phyloP scores from a whole-genome alignment of 208 protist genomes.

The Trypanosoma avium region DNA sequence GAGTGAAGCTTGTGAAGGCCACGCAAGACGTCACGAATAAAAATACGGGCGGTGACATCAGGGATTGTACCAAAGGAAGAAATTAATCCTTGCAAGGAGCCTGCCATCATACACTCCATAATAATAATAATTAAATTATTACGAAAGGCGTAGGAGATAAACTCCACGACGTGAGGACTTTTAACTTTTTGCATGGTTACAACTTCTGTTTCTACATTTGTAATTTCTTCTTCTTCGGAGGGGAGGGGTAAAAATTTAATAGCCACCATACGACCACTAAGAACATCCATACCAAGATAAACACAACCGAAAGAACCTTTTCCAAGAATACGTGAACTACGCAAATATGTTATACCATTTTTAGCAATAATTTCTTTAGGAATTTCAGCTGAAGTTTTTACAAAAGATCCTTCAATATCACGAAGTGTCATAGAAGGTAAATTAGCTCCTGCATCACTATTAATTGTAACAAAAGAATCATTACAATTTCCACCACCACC shows the following conservation, averaged over 20 bases:
- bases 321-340: slow-evolving; percentile 79
- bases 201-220: slow-evolving; percentile 78
- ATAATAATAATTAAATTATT: slow-evolving; percentile 72
- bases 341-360: slow-evolving; percentile 73
- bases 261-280: slow-evolving; percentile 75
- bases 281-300: slow-evolving; percentile 84
- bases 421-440: slow-evolving; percentile 7
- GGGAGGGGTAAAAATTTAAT: slow-evolving; percentile 87
- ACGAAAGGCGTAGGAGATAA: slow-evolving; percentile 81
- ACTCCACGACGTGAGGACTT: slow-evolving; percentile 84
- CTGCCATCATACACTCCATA: slow-evolving; percentile 92
- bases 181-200: slow-evolving; percentile 81
- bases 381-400: slow-evolving; percentile 20
- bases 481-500: too few relatives aligned
- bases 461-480: slow-evolving; percentile 16
- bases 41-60: slow-evolving; percentile 56
- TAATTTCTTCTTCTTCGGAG: slow-evolving; percentile 54
- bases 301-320: slow-evolving; percentile 86
- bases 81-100: slow-evolving; percentile 81
- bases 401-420: slow-evolving; percentile 18
- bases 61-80: slow-evolving; percentile 72
- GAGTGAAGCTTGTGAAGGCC: slow-evolving; percentile 85
- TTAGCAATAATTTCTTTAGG: slow-evolving; percentile 68
- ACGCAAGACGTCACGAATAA: slow-evolving; percentile 81
- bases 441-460: slow-evolving; percentile 12